These are phyloP conservation scores for Biancaea sappan DNA, from an alignment of 306 rosid genomes.

Conservation along the genomic window DNA sequence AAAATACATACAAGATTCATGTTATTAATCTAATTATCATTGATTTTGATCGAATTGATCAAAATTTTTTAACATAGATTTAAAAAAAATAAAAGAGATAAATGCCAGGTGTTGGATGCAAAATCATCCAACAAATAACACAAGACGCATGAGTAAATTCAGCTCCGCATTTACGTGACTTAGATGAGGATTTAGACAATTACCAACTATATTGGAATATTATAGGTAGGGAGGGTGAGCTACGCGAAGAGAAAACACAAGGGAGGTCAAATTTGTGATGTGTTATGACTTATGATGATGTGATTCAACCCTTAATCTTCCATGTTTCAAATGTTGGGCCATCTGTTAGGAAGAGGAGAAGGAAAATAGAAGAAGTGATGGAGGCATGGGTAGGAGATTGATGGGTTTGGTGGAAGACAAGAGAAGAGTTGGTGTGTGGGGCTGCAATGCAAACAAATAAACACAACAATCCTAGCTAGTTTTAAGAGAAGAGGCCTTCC, in stretches of 20 bases:
- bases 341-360: neutral
- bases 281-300: too few species aligned
- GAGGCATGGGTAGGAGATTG: neutral
- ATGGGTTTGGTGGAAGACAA: too few species aligned
- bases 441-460: too few species aligned
- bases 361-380: neutral
- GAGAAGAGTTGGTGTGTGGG: conserved; percentile 4
- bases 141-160: too few species aligned
- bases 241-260: conserved; percentile 12
- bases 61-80: too few species aligned
- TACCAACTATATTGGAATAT: conserved; percentile 31
- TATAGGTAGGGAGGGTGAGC: conserved; percentile 32
- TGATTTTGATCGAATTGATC: too few species aligned
- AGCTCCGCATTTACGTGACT: conserved; percentile 28
- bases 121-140: too few species aligned
- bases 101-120: too few species aligned
- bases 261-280: conserved; percentile 10
- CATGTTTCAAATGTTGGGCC: neutral
- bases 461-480: neutral
- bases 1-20: too few species aligned
- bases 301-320: neutral
- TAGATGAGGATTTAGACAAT: neutral
- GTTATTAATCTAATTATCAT: too few species aligned
- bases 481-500: too few species aligned
- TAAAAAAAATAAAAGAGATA: too few species aligned